Base-by-base conservation (phyloP, 257 asterid species). In the Jacaranda copaia region DNA sequence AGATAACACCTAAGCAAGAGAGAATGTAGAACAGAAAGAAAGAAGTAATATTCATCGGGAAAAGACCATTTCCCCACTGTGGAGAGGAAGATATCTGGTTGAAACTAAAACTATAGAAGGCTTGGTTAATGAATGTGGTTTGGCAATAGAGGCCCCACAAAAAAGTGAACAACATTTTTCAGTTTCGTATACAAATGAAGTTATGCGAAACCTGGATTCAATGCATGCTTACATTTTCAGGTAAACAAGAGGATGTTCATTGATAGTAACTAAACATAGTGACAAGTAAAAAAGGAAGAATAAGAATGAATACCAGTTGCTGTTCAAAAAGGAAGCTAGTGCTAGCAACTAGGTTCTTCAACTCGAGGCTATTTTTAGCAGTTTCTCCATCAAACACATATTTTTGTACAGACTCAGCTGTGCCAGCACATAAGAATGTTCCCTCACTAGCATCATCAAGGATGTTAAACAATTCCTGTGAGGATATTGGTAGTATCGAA, bases 401-500 rank as follows among this genome's bases (percentile, higher is more conserved):
- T 73, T 88, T 96, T 45, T 83, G 91, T 84, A 96, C 81, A 20
- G 89, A 77, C 69, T 93, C 97, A 51, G 98, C 96, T 36, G 93
- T 88, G 42, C 99, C 99, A 53, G 93, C 98, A 85, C 96, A 88
- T 74, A 96, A 82, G 85, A 96, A 93, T 69, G 99, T 92, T 68
- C 88, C 84, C 87, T 96, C 99, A 79, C 98, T 90, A 75, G 98
- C 98, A 84, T 86, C 92, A 84, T 96, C 99, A 84, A 96, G 98
- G 85, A 90, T 78, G 74, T 88, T 80, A 75, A 96, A 92, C 79
- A 96, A 78, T 56, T 96, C 99, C 39, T 71, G 78, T 3, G 99
- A 89, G 80, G 97, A 84, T 73, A 89, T 86, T 32, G 94, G 93
- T 74, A 82, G 82, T 83, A 88, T 82, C 77, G 96, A 79, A 71